Base-by-base conservation (phyloP, 441 rosid species). In the Brassica balearica region DNA sequence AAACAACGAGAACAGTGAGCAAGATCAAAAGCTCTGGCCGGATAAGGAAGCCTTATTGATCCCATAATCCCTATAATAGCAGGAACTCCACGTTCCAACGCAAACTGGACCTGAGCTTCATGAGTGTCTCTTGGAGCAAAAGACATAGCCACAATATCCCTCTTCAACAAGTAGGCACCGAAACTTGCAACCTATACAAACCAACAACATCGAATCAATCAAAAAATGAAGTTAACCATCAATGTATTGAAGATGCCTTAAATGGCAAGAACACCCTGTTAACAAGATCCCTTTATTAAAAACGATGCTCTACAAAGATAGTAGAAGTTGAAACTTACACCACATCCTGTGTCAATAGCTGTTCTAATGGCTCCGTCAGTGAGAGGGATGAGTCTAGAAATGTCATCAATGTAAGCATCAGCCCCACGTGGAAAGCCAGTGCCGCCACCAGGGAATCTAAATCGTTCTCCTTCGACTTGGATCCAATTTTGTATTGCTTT, bases 401-500 rank as follows among this genome's bases (percentile, higher is more conserved):
- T 86, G 62, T 91, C 90, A 76, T 93, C 95, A 8, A 93, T 93
- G 75, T 93, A 93, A 8, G 92, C 91, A 79, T 91, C 97, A 53
- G 98, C 98, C 41, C 98, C 97, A 62, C 84, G 89, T 0, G 97
- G 92, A 75, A 93, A 93, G 86, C 86, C 86, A 63, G 98, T 93
- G 64, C 98, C 98, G 60, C 98, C 98, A 25, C 98, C 98, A 1
- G 98, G 95, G 90, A 93, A 93, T 82, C 86, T 84, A 77, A 93
- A 90, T 25, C 88, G 86, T 34, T 90, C 87, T 36, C 97, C 97
- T 81, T 90, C 92, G 1, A 85, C 88, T 76, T 93, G 97, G 76
- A 93, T 88, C 98, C 98, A 93, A 23, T 93, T 90, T 89, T 91
- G 98, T 72, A 89, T 83, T 7, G 98, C 98, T 87, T 93, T 93